Percentiles rank a stretch among this genome's conserved stretches.
phyloP scores from a whole-genome alignment of 345 rosid species.

The Theobroma cacao region DNA sequence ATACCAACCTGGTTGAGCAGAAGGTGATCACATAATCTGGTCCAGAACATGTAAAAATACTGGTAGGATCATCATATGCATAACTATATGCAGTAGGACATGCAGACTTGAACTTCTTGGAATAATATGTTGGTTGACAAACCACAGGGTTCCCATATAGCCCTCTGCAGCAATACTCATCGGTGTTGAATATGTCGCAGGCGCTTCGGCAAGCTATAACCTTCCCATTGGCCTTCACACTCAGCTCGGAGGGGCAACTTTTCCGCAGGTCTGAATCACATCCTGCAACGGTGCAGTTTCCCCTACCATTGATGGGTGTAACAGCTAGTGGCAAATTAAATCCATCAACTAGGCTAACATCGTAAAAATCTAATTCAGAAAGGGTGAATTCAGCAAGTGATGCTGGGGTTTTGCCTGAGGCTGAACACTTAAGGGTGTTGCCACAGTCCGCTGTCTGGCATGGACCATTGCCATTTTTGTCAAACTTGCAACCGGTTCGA shows the following conservation, averaged over 20 bases:
- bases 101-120: conserved; percentile 70
- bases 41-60: conserved; percentile 69
- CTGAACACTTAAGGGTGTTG: conserved; percentile 49
- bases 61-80: conserved; percentile 84
- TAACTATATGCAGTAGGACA: conserved; percentile 88
- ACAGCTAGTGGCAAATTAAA: conserved; percentile 68
- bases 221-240: conserved; percentile 57
- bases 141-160: conserved; percentile 44
- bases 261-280: conserved; percentile 59
- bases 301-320: conserved; percentile 61
- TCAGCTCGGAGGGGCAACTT: conserved; percentile 61
- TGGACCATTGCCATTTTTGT: conserved; percentile 52
- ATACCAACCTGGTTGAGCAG: conserved; percentile 59
- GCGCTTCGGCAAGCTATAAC: conserved; percentile 75
- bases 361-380: conserved; percentile 51
- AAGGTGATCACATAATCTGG: conserved; percentile 74
- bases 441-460: conserved; percentile 88
- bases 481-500: conserved; percentile 69
- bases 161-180: conserved; percentile 85
- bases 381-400: conserved; percentile 86
- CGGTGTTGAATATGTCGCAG: conserved; percentile 83
- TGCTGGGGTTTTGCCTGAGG: conserved; percentile 65
- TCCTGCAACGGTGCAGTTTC: conserved; percentile 63
- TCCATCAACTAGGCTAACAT: conserved; percentile 94
- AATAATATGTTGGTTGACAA: conserved; percentile 74